Base-by-base conservation (phyloP, 495 filamentous ascomycete species). In the Paragyromitra xinjiangensis region DNA sequence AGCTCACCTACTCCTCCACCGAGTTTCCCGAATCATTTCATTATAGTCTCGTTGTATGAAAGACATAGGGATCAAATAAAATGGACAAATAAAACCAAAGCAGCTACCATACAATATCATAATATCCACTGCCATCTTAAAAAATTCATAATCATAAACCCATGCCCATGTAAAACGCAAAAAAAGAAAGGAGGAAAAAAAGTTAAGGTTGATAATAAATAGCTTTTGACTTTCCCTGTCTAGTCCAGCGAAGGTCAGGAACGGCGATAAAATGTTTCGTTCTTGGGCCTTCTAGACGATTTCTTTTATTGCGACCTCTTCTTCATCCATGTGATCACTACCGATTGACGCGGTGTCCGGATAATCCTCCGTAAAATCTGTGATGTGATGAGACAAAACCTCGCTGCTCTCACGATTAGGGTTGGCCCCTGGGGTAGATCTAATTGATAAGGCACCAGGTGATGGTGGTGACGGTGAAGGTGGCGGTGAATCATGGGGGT, bases 401-500 rank as follows among this genome's bases (percentile, higher is more conserved):
- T 29, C 12, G 19, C 45, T 26, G 16, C 26, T 59, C 40, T 14
- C 22, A 8, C 2, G 1, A 16, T 61, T 55, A 45, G 44, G 40
- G 40, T 51, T 59, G 26, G 42, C 48, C 24, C 66, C 50, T 44
- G 51, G 34, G 19, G 61, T 14, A 26, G 74, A 59, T 19, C 51
- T 73, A 61, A 61, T 77, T 22, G 74, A 59, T 58, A 66, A 73
- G 16, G 24, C 26, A 9, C 40, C 66, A 12, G 42, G 51, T 11
- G 61, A 39, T 40, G 73, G 39, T 29, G 61, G 37, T 66, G 50
- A n/a, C 22, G 59, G 67, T 6, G 68, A 58, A 44, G 59, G 40
- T 44, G 59, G 67, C 3, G 73, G 73, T 42, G 74, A 77, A 26
- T 77, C 74, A 58, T 77, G 74, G 40, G 74, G 74, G 24, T 77